These are phyloP conservation scores for Colletotrichum falcatum DNA, from an alignment of 2,329 filamentous ascomycete genomes.

Conservation along the genomic window DNA sequence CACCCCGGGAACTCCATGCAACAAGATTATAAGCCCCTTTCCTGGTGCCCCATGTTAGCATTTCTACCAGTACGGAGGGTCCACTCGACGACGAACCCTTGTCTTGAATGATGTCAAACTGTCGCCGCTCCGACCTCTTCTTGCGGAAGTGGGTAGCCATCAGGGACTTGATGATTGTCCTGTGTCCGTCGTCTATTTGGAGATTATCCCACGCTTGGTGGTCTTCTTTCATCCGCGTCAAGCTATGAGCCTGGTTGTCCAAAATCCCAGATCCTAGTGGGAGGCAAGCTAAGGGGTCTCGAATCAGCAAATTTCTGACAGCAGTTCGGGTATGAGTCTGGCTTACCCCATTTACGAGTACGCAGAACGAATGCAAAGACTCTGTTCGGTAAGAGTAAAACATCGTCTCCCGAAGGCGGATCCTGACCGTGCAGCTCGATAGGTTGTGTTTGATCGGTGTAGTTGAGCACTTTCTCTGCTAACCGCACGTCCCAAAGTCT, in stretches of 20 bases:
- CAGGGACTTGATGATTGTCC: conserved; percentile 19
- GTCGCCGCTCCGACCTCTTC: conserved; percentile 51
- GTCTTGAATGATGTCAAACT: conserved; percentile 57
- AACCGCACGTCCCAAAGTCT: not conserved
- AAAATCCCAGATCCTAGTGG: not conserved
- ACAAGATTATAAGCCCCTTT: not conserved
- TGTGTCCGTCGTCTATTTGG: not conserved
- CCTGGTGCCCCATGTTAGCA: not conserved
- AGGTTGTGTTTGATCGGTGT: not conserved
- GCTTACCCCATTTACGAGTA: not conserved
- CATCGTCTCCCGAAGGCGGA: not conserved
- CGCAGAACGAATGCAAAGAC: not conserved
- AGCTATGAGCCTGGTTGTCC: not conserved
- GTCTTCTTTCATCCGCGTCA: not conserved
- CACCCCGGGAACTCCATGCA: not conserved
- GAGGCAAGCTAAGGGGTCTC: not conserved
- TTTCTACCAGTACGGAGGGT: not conserved
- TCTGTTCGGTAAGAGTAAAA: not conserved
- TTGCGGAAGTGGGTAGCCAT: conserved; percentile 52
- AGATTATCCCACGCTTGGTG: not conserved
- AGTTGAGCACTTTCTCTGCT: not conserved
- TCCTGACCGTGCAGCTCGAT: not conserved
- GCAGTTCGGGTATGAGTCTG: not conserved
- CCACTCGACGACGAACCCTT: conserved; percentile 50
- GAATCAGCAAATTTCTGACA: not conserved